Percentiles rank a stretch among this genome's conserved stretches.
Evolutionary conservation across 768 basidiomycete species (phyloP).

Genomic region (Termitomyces sp.): DNA sequence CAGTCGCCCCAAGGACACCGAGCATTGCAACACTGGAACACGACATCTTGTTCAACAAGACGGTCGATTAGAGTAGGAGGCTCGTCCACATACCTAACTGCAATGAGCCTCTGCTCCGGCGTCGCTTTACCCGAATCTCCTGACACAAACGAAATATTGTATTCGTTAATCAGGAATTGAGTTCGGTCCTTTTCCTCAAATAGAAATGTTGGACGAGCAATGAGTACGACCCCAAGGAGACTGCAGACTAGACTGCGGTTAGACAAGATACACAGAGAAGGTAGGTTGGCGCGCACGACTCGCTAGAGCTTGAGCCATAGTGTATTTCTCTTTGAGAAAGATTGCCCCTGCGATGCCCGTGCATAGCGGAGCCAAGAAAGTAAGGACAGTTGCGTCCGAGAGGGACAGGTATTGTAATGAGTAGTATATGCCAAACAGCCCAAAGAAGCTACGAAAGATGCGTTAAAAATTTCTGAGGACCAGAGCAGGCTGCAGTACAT

Average conservation of each 20-base stretch:
- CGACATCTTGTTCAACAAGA: not conserved
- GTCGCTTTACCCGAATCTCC: slow-evolving; percentile 23
- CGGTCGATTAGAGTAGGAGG: not conserved
- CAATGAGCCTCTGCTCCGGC: slow-evolving; percentile 38
- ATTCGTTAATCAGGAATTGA: not conserved
- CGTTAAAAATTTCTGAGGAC: not conserved
- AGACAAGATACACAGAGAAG: not conserved
- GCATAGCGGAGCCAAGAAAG: slow-evolving; percentile 68
- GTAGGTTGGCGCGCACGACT: slow-evolving; percentile 29
- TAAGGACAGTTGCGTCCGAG: slow-evolving; percentile 74
- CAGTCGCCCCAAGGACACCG: slow-evolving; percentile 63
- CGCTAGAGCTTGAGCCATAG: slow-evolving; percentile 50
- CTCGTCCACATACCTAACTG: slow-evolving; percentile 10
- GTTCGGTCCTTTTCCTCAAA: slow-evolving; percentile 37
- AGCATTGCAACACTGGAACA: slow-evolving; percentile 21
- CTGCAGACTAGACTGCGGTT: slow-evolving; percentile 45
- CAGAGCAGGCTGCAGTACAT: slow-evolving; percentile 16
- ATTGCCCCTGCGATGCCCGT: slow-evolving; percentile 61
- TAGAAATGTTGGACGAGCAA: slow-evolving; percentile 73
- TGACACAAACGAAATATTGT: slow-evolving; percentile 18
- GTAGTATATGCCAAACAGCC: slow-evolving; percentile 48
- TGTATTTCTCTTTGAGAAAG: slow-evolving; percentile 58
- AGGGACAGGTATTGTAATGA: slow-evolving; percentile 73
- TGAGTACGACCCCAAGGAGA: slow-evolving; percentile 73
- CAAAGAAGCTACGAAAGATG: slow-evolving; percentile 52